phyloP scores from a whole-genome alignment of 2,329 filamentous ascomycete genomes.

The Penicillium sp. region DNA sequence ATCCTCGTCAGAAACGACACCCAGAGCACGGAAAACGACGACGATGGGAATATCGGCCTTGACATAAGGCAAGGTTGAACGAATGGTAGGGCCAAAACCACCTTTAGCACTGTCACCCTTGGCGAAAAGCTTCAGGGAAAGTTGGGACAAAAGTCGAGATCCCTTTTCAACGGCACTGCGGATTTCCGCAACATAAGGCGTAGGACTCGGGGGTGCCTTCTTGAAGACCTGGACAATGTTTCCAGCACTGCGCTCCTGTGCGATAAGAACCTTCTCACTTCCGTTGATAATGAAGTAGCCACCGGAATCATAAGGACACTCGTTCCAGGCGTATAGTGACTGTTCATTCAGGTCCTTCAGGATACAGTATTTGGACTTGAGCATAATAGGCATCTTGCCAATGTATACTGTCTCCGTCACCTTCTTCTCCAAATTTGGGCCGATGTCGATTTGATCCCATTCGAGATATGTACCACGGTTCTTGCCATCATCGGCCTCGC shows the following conservation, averaged over 20 bases:
- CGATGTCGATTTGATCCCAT: constrained; percentile 47
- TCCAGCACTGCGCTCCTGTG: constrained; percentile 93
- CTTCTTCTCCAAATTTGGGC: constrained; percentile 46
- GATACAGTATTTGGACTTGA: constrained; percentile 95
- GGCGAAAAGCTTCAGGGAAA: constrained; percentile 84
- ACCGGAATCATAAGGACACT: constrained; percentile 97
- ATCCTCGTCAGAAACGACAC: constrained; percentile 95
- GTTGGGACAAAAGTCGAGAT: constrained; percentile 87
- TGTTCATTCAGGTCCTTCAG: constrained; percentile 80
- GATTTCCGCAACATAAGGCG: constrained; percentile 92
- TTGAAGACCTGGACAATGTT: constrained; percentile 99
- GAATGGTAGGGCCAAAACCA: constrained; percentile 82
- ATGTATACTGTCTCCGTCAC: constrained; percentile 81
- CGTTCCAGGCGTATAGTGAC: constrained; percentile 85
- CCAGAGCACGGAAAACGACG: constrained; percentile 91
- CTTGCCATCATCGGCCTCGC: constrained; percentile 53
- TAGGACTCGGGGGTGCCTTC: constrained; percentile 89
- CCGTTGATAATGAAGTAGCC: constrained; percentile 99
- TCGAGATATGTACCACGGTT: constrained; percentile 44
- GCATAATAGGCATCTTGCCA: constrained; percentile 95
- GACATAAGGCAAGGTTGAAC: constrained; percentile 88
- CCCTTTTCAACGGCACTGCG: constrained; percentile 95
- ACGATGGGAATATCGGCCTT: constrained; percentile 91
- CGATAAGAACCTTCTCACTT: constrained; percentile 96
- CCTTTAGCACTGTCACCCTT: constrained; percentile 80